Conservation (phyloP, 352 stramenopile genomes). For the Nothophytophthora sp. region DNA sequence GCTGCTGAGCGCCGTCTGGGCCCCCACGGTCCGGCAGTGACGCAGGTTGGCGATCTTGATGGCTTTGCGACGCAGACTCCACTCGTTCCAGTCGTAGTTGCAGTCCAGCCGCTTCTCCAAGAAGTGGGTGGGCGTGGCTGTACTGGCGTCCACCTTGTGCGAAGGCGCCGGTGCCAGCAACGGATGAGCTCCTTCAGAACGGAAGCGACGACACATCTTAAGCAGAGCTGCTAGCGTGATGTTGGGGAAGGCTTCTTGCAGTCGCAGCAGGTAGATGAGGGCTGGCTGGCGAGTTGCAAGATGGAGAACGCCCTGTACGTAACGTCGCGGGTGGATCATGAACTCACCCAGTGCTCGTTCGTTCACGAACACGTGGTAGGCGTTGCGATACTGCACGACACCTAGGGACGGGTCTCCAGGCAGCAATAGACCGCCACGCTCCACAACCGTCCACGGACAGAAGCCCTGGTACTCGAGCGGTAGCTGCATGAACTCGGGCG, state of each 20-base stretch:
- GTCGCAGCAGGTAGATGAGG: slow-evolving; percentile 91
- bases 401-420: slow-evolving; percentile 91
- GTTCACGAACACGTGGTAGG: slow-evolving; percentile 94
- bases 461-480: slow-evolving; percentile 94
- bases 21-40: slow-evolving; percentile 87
- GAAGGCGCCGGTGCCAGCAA: slow-evolving; percentile 48
- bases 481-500: slow-evolving; percentile 94
- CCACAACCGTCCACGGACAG: slow-evolving; percentile 92
- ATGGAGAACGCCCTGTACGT: slow-evolving; percentile 75
- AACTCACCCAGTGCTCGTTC: slow-evolving; percentile 88
- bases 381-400: slow-evolving; percentile 89
- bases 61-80: slow-evolving; percentile 87
- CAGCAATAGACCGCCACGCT: slow-evolving; percentile 87
- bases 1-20: slow-evolving; percentile 89
- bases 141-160: slow-evolving; percentile 87
- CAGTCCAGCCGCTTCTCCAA: slow-evolving; percentile 91
- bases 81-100: slow-evolving; percentile 96
- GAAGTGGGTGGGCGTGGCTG: slow-evolving; percentile 92
- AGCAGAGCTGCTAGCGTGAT: slow-evolving; percentile 74
- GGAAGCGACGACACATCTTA: slow-evolving; percentile 55
- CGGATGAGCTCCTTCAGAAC: slow-evolving; percentile 39
- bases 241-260: slow-evolving; percentile 87
- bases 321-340: slow-evolving; percentile 82
- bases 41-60: slow-evolving; percentile 92
- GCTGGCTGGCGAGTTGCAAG: slow-evolving; percentile 78